Base-by-base conservation (phyloP, 2,329 filamentous ascomycete genomes). In the Pyrenochaeta sp. region DNA sequence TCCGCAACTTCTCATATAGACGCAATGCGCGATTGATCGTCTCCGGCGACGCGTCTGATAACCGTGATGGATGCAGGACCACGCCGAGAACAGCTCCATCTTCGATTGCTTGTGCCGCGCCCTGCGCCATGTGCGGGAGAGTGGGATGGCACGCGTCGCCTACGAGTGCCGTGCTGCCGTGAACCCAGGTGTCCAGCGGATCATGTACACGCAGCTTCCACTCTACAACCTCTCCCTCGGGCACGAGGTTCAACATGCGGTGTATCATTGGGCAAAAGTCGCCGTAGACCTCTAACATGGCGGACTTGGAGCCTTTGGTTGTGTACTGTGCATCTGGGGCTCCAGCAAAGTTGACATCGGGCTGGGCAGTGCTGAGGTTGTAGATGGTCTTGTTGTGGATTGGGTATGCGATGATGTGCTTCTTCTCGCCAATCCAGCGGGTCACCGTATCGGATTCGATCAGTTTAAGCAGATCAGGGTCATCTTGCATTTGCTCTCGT, bases 401-500 rank as follows among this genome's bases (percentile, higher is more conserved):
- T 0, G 88, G 85, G 65, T 92, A 93, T 0, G 87, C 87, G 57
- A 92, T 89, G 67, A 90, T 87, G 69, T 92, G 89, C 1, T 87
- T 80, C 56, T 82, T 82, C 63, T 85, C 84, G 21, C 88, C 88
- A 37, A 92, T 87, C 88, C 88, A 92, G 35, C 89, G 81, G 26
- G 84, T 85, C 3, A 87, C 87, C 35, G 80, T 76, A 59, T 90
- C 81, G 29, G 79, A 77, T 55, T 89, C 82, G 15, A 92, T 76
- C 7, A 91, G 77, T n/a, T 73, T 77, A 39, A 86, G 74, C 34
- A 90, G 75, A 52, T 89, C 86, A 0, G 86, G 80, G 55, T 91
- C 87, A 15, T 80, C 56, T 42, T 77, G 71, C 81, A 92, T 87
- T 45, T 86, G 77, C 20, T 82, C 78, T 9, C 88, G 82, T 1